Base-by-base conservation (phyloP, 2,329 filamentous ascomycete species). In the Cercospora brassicicola region DNA sequence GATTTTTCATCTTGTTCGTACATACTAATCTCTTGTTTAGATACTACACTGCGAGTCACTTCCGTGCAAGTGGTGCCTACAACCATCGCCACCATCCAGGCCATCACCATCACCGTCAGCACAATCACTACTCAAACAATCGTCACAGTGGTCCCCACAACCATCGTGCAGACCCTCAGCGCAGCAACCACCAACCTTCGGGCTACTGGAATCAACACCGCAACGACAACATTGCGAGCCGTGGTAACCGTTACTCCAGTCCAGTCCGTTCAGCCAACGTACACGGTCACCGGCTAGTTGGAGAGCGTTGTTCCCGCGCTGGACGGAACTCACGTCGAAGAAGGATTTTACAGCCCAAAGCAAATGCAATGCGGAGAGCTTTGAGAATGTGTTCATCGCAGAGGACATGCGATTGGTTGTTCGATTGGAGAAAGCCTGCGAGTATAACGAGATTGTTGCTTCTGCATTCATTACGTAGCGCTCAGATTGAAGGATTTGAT, bases 51-150 rank as follows among this genome's bases (percentile, higher is more conserved):
- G 7, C 28, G 1, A 31, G 9, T 55, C 60, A 62, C 60, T 7
- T 62, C 60, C 30, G 18, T 55, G 8, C 60, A 62, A 53, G 31
- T 62, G n/a, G 20, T 62, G 2, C 60, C 60, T 7, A 53, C 60
- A 4, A 62, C 45, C 0, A 55, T 62, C 28, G 18, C 36, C 45
- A 53, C 60, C 20, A 6, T 62, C 8, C 60, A 55, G 8, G 31
- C 53, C 26, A 30, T 45, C 2, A 62, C 60, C n/a, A 55, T 62
- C 10, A 62, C 60, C 2, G 30, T 62, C 45, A 62, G 42, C 28
- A 62, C 42, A 2, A n/a, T 62, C 1, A 30, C 60, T 0, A 62
- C 28, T 6, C 60, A 55, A 5, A 45, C 53, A 7, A 33, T 62
- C 42, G 39, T 62, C 36, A 62, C 60, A 2, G 60, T 62, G 6